Evolutionary conservation across 2,329 filamentous ascomycete species (phyloP), one percentile per base, ranked within the genome.

Genomic region (Colletotrichum nymphaeae): DNA sequence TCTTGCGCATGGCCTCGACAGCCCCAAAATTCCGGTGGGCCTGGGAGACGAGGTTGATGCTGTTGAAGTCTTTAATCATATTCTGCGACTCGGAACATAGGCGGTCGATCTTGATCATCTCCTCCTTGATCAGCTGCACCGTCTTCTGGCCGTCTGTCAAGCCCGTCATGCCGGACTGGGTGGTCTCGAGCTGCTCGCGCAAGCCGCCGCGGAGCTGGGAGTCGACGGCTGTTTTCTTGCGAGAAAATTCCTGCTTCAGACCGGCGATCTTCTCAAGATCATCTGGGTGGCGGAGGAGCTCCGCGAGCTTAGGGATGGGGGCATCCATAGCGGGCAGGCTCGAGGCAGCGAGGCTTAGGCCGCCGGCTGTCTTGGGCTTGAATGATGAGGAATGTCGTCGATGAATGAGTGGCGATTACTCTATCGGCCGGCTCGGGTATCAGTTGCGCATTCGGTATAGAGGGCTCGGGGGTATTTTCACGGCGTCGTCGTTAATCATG

Each of bases 51-150:
- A 94, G 86, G 82, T 97, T 97, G 87, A 97, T 97, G 80, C 95
- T 94, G 46, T 93, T 93, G 83, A 99, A 98, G 86, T 99, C 97
- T 80, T 94, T 92, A 79, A 99, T 98, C 91, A 98, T 98, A 81
- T 94, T 95, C 86, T 98, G 96, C 67, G 95, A 95, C 84, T 99
- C 97, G 75, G 95, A 95, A 86, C 97, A 99, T 76, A 99, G 90
- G 85, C 94, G 95, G 86, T 99, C 97, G 79, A 99, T 98, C 85
- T 96, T 97, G 88, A 97, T 95, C 91, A 99, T 97, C 86, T 99
- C 97, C 77, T 98, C 96, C 83, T 97, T 98, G 84, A 98, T 98
- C 78, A 93, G 91, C 80, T 94, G 93, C 46, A 99, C 94, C 74
- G 94, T 94, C 82, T 95, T 94, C 84, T 98, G 95, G 69, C 95